phyloP scores from a whole-genome alignment of 257 asterid genomes.

The Nicotiana tabacum region DNA sequence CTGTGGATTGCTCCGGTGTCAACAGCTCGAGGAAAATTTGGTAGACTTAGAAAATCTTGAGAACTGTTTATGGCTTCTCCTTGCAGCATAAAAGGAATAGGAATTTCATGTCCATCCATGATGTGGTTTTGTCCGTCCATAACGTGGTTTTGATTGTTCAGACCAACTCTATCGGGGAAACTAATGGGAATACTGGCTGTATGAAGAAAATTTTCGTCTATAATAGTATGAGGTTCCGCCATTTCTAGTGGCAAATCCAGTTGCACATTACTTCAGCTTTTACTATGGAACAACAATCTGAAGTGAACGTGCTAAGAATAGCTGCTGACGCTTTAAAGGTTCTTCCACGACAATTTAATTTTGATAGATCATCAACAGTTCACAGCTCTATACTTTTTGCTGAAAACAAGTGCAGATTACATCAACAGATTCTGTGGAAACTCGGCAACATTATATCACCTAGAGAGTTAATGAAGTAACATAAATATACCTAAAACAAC shows the following conservation, averaged over 20 bases:
- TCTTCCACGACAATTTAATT: neutral
- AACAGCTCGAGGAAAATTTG: constrained; percentile 9
- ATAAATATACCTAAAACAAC: neutral
- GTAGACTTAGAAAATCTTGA: constrained; percentile 11
- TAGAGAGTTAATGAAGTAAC: neutral
- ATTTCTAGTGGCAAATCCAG: constrained; percentile 23
- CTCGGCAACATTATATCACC: neutral
- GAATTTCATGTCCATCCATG: constrained; percentile 36
- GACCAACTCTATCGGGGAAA: constrained; percentile 19
- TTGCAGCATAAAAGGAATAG: constrained; percentile 24
- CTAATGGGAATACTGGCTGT: constrained; percentile 18
- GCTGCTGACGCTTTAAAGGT: neutral
- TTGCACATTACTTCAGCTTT: constrained; percentile 9
- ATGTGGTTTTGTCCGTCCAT: constrained; percentile 28
- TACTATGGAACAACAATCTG: neutral
- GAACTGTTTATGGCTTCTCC: constrained; percentile 36
- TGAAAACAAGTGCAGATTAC: neutral
- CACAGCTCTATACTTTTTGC: neutral
- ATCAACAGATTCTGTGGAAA: neutral
- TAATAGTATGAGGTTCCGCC: constrained; percentile 24
- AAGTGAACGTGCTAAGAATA: neutral
- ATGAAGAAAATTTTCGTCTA: constrained; percentile 30
- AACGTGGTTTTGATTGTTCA: constrained; percentile 24
- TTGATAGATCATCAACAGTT: neutral
- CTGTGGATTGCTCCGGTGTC: constrained; percentile 22